Conservation (phyloP, 805 yeast species). For the Schwanniomyces sp. region DNA sequence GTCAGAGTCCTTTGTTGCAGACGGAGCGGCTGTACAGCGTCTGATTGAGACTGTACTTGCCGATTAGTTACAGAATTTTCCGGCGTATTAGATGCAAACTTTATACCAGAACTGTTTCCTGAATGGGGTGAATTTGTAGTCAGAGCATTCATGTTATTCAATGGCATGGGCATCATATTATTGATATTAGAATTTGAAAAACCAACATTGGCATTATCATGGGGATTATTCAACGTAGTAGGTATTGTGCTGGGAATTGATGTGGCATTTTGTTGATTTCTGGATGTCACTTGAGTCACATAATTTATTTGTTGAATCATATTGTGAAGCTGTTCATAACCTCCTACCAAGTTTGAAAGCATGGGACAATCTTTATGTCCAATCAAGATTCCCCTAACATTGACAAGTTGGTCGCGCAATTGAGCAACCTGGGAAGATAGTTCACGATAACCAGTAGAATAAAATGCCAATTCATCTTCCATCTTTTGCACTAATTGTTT, state of each 20-base stretch:
- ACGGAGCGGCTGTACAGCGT: neutral
- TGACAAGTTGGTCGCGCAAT: slow-evolving; percentile 56
- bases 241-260: slow-evolving; percentile 41
- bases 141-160: neutral
- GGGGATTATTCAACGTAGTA: slow-evolving; percentile 28
- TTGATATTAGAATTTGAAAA: neutral
- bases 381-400: slow-evolving; percentile 46
- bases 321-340: slow-evolving; percentile 44
- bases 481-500: slow-evolving; percentile 82
- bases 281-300: slow-evolving; percentile 25
- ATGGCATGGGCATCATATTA: slow-evolving; percentile 1
- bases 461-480: slow-evolving; percentile 74
- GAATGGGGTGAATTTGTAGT: slow-evolving; percentile 7
- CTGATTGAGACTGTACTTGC: slow-evolving; percentile 3
- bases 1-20: neutral
- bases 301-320: slow-evolving; percentile 35
- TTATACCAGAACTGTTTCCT: neutral
- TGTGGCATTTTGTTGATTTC: slow-evolving; percentile 18
- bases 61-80: slow-evolving; percentile 2
- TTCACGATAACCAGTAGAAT: slow-evolving; percentile 67
- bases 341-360: slow-evolving; percentile 45
- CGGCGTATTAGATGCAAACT: neutral
- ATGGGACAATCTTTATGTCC: slow-evolving; percentile 52
- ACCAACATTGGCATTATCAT: slow-evolving; percentile 2
- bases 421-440: slow-evolving; percentile 58